These are phyloP conservation scores for Cutaneotrichosporon sp. DNA, from an alignment of 1,284 basidiomycete species.

Conservation along the genomic window DNA sequence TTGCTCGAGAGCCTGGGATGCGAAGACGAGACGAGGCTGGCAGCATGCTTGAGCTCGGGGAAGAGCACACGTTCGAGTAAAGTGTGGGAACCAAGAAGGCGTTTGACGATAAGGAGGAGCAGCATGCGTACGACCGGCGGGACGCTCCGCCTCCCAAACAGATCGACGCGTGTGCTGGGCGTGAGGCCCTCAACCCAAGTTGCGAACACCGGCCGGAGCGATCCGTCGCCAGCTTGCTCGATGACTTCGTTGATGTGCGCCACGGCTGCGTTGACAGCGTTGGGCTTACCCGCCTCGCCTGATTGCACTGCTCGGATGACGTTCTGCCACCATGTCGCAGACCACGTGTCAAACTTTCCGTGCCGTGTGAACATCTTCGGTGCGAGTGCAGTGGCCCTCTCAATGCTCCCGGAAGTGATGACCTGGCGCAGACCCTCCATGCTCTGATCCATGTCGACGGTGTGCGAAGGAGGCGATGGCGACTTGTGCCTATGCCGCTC, in stretches of 20 bases:
- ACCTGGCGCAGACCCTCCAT: conserved; percentile 24
- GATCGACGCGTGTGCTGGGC: conserved; percentile 17
- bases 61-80: conserved; percentile 32
- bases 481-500: conserved; percentile 14
- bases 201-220: conserved; percentile 20
- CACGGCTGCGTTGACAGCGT: conserved; percentile 16
- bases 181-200: conserved; percentile 25
- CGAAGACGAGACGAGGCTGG: conserved; percentile 18
- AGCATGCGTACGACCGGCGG: conserved; percentile 23
- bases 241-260: conserved; percentile 29
- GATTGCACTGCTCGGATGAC: conserved; percentile 26
- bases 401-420: conserved; percentile 21
- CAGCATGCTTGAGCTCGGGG: conserved; percentile 34
- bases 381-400: conserved; percentile 19
- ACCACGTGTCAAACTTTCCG: conserved; percentile 32
- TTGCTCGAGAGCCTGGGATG: conserved; percentile 28
- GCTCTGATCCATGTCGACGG: conserved; percentile 28
- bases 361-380: conserved; percentile 31
- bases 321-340: conserved; percentile 30
- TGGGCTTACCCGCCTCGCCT: conserved; percentile 10
- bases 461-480: conserved; percentile 11
- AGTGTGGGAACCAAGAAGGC: conserved; percentile 26
- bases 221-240: conserved; percentile 16
- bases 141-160: conserved; percentile 22
- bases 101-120: conserved; percentile 29